Evolutionary conservation across 2,329 filamentous ascomycete genomes (phyloP).

Genomic region (Coniella lustricola): DNA sequence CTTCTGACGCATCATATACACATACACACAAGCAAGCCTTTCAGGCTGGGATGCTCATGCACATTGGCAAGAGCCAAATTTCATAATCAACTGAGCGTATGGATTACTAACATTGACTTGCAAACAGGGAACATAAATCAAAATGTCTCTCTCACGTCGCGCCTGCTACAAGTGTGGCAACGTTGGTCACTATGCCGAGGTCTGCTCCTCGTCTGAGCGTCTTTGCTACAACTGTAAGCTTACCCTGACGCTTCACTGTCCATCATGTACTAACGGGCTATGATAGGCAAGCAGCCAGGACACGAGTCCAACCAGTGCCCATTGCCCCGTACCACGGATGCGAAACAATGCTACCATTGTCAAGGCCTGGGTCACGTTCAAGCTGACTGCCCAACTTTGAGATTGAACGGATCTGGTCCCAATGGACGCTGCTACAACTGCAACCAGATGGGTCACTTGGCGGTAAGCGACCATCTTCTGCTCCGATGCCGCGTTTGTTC

Average conservation of each 20-base stretch:
- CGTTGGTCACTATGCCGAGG: conserved; percentile 75
- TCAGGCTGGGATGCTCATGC: no score
- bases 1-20: no score
- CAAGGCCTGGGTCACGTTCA: conserved; percentile 97
- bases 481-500: conserved; percentile 7
- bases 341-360: conserved; percentile 99
- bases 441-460: conserved; percentile 85
- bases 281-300: conserved; percentile 74
- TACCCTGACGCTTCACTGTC: not conserved
- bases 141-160: conserved; percentile 75
- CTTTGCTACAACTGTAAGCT: conserved; percentile 97
- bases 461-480: conserved; percentile 45
- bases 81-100: no score
- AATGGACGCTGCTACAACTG: conserved; percentile 92
- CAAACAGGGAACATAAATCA: conserved; percentile 25
- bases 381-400: conserved; percentile 95
- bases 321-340: conserved; percentile 91
- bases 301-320: conserved; percentile 98
- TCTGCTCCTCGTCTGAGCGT: conserved; percentile 95
- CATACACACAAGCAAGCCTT: no score
- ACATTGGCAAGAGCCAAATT: no score
- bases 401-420: conserved; percentile 74
- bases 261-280: conserved; percentile 18
- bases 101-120: not conserved
- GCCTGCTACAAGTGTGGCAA: conserved; percentile 82